Evolutionary conservation across 2,329 filamentous ascomycete genomes (phyloP).

Genomic region (Ceratocystis ficicola): DNA sequence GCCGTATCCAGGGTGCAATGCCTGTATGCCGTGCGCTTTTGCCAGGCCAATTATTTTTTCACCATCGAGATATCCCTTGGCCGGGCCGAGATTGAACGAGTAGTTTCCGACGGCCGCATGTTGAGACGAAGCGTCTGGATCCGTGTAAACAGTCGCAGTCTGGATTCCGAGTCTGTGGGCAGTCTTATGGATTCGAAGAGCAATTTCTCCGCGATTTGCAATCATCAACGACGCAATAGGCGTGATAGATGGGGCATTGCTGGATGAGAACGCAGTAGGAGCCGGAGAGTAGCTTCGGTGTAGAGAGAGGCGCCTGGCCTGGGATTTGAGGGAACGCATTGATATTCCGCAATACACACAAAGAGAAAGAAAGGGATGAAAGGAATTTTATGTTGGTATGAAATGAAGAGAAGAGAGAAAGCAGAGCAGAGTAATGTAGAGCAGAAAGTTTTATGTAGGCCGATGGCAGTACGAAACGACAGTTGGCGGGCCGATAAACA

Average conservation of each 20-base stretch:
- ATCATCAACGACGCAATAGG: slow-evolving; percentile 74
- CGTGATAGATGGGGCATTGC: slow-evolving; percentile 26
- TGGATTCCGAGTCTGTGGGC: slow-evolving; percentile 79
- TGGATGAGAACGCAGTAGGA: not conserved
- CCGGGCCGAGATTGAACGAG: slow-evolving; percentile 69
- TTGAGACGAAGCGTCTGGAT: slow-evolving; percentile 75
- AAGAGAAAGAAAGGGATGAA: not conserved
- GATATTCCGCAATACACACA: not conserved
- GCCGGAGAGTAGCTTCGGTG: not conserved
- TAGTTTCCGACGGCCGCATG: slow-evolving; percentile 78
- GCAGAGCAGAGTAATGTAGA: no score
- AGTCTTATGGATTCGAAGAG: slow-evolving; percentile 80
- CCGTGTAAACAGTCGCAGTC: slow-evolving; percentile 89
- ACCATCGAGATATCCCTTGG: slow-evolving; percentile 83
- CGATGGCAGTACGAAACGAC: no score
- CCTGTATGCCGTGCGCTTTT: slow-evolving; percentile 73
- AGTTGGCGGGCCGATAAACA: no score
- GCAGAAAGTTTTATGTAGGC: no score
- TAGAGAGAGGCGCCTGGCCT: not conserved
- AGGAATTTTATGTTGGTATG: not conserved
- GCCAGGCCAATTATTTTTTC: slow-evolving; percentile 84
- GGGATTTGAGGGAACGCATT: slow-evolving; percentile 1
- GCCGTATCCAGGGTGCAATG: slow-evolving; percentile 91
- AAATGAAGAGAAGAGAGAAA: no score
- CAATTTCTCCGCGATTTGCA: slow-evolving; percentile 94